Conservation (phyloP, 768 basidiomycete species). For the Dioszegia aurantiaca region DNA sequence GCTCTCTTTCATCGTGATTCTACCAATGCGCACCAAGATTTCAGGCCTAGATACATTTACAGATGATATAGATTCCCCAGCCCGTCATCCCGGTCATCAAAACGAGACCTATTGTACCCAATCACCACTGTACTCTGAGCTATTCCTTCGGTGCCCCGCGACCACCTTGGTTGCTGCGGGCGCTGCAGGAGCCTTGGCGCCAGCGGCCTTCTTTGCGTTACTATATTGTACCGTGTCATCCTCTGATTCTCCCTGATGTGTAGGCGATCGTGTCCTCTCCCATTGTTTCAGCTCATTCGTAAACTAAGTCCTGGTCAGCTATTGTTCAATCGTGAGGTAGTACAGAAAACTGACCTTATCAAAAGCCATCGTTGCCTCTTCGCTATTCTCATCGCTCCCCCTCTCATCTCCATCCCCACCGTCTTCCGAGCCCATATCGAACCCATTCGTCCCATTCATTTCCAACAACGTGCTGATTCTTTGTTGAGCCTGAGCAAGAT, state of each 20-base stretch:
- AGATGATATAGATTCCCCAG: no score
- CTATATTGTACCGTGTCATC: slow-evolving; percentile 20
- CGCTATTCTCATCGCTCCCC: slow-evolving; percentile 24
- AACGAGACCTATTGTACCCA: slow-evolving; percentile 31
- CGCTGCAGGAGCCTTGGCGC: neutral
- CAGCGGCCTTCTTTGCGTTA: slow-evolving; percentile 3
- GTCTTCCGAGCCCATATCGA: slow-evolving; percentile 17
- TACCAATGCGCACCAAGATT: no score
- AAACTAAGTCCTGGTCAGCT: slow-evolving; percentile 33
- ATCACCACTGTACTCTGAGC: slow-evolving; percentile 43
- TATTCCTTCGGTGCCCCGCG: slow-evolving; percentile 30
- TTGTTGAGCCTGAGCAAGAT: slow-evolving; percentile 41
- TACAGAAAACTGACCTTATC: slow-evolving; percentile 38
- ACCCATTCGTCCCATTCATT: slow-evolving; percentile 21
- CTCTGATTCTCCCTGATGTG: slow-evolving; percentile 12
- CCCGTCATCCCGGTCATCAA: no score
- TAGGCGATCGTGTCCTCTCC: slow-evolving; percentile 39
- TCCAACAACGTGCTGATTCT: slow-evolving; percentile 41
- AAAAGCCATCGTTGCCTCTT: slow-evolving; percentile 46
- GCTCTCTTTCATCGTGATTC: no score
- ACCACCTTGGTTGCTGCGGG: neutral
- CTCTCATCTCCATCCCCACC: slow-evolving; percentile 14
- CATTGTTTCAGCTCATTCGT: slow-evolving; percentile 48
- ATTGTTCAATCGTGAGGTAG: neutral
- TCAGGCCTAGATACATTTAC: no score